Conservation (phyloP, 495 filamentous ascomycete genomes). For the Sordaria brevicollis region DNA sequence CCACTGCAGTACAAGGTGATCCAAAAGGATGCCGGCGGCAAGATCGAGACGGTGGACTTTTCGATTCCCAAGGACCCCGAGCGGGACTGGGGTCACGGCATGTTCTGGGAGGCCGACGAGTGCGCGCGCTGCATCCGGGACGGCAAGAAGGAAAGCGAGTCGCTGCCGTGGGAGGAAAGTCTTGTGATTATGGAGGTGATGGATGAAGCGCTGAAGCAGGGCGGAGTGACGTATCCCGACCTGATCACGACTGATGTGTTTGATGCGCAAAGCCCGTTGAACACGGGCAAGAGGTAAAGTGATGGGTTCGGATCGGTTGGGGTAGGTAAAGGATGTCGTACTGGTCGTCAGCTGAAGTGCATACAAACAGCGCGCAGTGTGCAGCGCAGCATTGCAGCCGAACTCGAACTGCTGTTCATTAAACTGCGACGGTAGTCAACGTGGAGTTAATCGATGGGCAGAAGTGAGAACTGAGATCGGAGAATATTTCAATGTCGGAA, state of each 20-base stretch:
- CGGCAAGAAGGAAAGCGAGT: conserved; percentile 68
- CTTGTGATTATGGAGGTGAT: conserved; percentile 88
- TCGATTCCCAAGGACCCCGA: conserved; percentile 48
- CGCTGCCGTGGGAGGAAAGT: conserved; percentile 69
- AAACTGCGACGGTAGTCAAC: not conserved
- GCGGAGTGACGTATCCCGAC: conserved; percentile 68
- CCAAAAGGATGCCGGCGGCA: conserved; percentile 31
- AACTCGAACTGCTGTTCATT: not conserved
- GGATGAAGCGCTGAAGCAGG: conserved; percentile 77
- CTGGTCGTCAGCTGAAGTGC: not conserved
- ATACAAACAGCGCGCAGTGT: not conserved
- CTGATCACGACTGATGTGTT: conserved; percentile 71
- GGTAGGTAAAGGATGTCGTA: not conserved
- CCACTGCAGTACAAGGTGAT: conserved; percentile 56
- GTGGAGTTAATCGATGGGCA: not conserved
- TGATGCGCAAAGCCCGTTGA: conserved; percentile 43
- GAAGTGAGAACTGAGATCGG: not conserved
- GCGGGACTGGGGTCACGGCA: conserved; percentile 57
- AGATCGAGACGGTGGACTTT: conserved; percentile 49
- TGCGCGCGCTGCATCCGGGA: conserved; percentile 73
- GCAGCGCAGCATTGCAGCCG: not conserved
- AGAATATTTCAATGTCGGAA: not conserved
- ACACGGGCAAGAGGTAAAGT: conserved; percentile 30
- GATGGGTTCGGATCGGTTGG: not conserved
- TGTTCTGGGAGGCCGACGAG: conserved; percentile 96